Base-by-base conservation (phyloP, 441 rosid species). In the Populus trichocarpa region DNA sequence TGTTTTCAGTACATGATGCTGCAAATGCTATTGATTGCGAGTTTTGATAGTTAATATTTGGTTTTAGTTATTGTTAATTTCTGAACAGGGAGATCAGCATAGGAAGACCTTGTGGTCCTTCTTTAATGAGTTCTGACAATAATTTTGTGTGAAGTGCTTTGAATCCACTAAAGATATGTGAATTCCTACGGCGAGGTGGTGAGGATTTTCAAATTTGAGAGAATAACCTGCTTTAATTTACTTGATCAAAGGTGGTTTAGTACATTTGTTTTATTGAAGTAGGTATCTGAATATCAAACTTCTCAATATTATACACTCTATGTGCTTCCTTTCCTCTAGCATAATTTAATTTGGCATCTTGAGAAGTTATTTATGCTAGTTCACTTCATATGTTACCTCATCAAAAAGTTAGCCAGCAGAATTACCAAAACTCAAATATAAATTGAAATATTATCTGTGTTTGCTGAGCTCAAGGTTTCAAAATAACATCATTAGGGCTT, bases 31-130 rank as follows among this genome's bases (percentile, higher is more conserved):
- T 66, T 66, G 69, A 28, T 26, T 66, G 28, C 8, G 69, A 66
- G 69, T 25, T 66, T 66, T 23, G 20, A 66, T 26, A 10, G 33
- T 16, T 30, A 28, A 28, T 66, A 16, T 53, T 18, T 18, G 61
- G n/a, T 16, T 18, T 53, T 53, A 53, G n/a, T n/a, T n/a, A n/a
- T n/a, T n/a, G 59, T 50, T 53, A 53, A 16, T 53, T 53, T 53
- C 8, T 64, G 67, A n/a, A 22, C 25, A 2, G 14, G 67, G 64
- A 40, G 53, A 67, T 73, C 67, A 66, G 30, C 73, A 30, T 64
- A 23, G 59, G 61, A 76, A 33, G 71, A 18, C 67, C 26, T 67
- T 69, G 14, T 20, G 46, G n/a, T 78, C 42, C 63, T 42, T 59
- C 59, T 30, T 23, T 26, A 14, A 30, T 61, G 36, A 18, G 38